A percentile compares a stretch with the other conserved stretches of the same genome.
Conservation (phyloP, 2,329 filamentous ascomycete genomes). For the Xylariaceae sp. region DNA sequence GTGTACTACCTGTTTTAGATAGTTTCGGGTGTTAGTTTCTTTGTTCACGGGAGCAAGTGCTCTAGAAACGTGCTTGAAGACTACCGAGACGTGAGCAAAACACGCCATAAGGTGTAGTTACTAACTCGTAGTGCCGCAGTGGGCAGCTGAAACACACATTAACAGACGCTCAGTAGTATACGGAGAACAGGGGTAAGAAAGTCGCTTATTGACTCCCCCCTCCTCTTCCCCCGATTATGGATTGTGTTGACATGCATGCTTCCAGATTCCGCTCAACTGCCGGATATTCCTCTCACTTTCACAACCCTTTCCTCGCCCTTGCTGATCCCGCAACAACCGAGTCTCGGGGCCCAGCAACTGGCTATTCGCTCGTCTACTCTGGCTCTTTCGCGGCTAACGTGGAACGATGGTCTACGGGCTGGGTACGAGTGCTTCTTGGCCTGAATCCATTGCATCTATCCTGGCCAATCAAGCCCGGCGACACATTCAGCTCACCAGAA, state of each 20-base stretch:
- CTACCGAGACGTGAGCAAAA: no score
- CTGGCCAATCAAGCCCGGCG: conserved; percentile 51
- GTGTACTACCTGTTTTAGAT: no score
- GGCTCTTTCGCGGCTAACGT: conserved; percentile 60
- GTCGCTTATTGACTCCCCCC: not conserved
- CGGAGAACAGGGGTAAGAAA: conserved; percentile 48
- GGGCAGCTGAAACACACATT: conserved; percentile 55
- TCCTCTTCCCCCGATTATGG: not conserved
- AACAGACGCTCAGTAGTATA: conserved; percentile 53
- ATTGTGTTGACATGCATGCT: conserved; percentile 15
- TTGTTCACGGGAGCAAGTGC: no score
- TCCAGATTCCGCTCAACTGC: conserved; percentile 55
- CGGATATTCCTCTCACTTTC: conserved; percentile 60
- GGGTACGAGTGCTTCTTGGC: conserved; percentile 57
- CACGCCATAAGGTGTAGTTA: no score
- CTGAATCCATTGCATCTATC: conserved; percentile 59
- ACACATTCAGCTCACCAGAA: conserved; percentile 58
- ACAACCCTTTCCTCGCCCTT: conserved; percentile 62
- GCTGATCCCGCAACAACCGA: conserved; percentile 56
- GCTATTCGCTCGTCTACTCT: conserved; percentile 61
- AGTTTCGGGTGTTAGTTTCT: no score
- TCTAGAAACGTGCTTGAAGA: no score
- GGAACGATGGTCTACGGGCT: conserved; percentile 58
- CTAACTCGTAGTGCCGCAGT: no score
- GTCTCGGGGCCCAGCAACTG: conserved; percentile 57